These are phyloP conservation scores for Geum urbanum DNA, from an alignment of 306 rosid genomes.

Conservation along the genomic window DNA sequence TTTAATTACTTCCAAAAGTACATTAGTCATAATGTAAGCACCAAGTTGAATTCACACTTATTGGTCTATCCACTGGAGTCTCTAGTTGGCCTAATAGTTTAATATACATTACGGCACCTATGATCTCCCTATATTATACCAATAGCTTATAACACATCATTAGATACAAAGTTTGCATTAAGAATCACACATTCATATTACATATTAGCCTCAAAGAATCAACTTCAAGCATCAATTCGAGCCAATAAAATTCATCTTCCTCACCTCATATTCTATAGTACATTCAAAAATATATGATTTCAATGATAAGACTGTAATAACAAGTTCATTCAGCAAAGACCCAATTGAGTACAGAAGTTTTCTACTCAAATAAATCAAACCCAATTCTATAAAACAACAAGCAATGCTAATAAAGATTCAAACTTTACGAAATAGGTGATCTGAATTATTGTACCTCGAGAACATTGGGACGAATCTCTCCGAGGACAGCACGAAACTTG, in stretches of 20 bases:
- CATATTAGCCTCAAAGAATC: neutral
- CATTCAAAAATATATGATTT: too few relatives aligned
- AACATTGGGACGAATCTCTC: conserved; percentile 73
- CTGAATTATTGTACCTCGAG: conserved; percentile 41
- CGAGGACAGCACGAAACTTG: conserved; percentile 61
- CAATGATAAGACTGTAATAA: too few relatives aligned
- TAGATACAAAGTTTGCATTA: neutral
- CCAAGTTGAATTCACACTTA: neutral
- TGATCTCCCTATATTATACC: neutral
- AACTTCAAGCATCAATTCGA: neutral
- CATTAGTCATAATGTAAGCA: neutral
- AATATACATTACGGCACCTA: neutral
- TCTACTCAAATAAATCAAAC: neutral
- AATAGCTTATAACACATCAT: neutral
- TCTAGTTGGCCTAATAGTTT: neutral
- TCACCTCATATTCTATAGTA: neutral
- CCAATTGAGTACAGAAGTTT: neutral
- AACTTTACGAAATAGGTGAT: neutral
- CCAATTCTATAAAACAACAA: conserved; percentile 6
- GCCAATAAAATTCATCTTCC: neutral
- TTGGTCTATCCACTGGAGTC: neutral
- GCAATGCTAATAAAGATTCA: conserved; percentile 1
- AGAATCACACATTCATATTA: neutral
- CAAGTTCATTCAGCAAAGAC: neutral
- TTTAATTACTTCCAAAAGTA: neutral